Percentiles rank a stretch among this genome's conserved stretches.
Conservation (phyloP, 805 yeast genomes). For the Kuraishia capsulata region DNA sequence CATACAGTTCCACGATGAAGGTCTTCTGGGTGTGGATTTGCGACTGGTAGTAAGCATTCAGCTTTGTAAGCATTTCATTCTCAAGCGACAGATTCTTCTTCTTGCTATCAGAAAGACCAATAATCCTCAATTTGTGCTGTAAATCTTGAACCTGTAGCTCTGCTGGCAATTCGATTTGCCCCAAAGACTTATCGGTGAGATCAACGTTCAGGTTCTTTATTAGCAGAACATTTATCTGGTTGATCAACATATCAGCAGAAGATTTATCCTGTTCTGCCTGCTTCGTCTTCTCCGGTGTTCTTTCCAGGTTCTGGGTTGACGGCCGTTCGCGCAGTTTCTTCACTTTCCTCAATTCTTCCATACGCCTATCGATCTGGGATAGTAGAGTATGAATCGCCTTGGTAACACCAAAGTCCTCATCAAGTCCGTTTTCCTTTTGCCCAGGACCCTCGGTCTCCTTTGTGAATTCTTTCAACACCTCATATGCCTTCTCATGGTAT, state of each 20-base stretch:
- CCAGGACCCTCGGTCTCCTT: not conserved
- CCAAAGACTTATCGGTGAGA: conserved; percentile 4
- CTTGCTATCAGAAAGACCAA: conserved; percentile 16
- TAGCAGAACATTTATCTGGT: conserved; percentile 11
- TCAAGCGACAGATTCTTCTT: conserved; percentile 16
- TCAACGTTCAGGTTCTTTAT: conserved; percentile 17
- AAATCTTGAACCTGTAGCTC: conserved; percentile 15
- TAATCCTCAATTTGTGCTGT: conserved; percentile 20
- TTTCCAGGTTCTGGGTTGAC: conserved; percentile 5
- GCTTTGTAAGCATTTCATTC: conserved; percentile 15
- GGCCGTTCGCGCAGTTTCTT: conserved; percentile 8
- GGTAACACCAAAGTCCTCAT: conserved; percentile 12
- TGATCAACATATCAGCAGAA: conserved; percentile 3
- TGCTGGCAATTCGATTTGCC: conserved; percentile 12
- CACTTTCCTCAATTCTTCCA: conserved; percentile 11
- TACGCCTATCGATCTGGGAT: conserved; percentile 14
- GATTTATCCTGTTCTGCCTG: not conserved
- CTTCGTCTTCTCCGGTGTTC: too few relatives aligned
- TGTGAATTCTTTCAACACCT: conserved; percentile 15
- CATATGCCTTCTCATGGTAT: conserved; percentile 27
- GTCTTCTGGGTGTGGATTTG: conserved; percentile 20
- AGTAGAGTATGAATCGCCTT: conserved; percentile 12
- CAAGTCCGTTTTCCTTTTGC: not conserved
- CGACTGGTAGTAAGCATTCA: conserved; percentile 19
- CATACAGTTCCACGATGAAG: conserved; percentile 13